Base-by-base conservation (phyloP, 768 basidiomycete genomes). In the Xanthoconium purpureum region DNA sequence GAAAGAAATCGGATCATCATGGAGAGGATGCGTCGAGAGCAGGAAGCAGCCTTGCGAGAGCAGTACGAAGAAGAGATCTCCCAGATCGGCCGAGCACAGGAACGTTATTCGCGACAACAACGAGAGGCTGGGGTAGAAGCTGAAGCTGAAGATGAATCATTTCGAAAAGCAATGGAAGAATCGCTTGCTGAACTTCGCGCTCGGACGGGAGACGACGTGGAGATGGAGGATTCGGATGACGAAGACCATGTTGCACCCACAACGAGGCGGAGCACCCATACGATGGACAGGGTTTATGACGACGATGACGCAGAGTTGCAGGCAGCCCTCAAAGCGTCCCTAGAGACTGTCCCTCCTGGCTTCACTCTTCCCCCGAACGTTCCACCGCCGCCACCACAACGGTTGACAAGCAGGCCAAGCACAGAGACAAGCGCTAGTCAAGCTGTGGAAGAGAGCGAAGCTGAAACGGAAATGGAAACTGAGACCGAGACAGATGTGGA, bases 241-340 rank as follows among this genome's bases (percentile, higher is more conserved):
- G 65, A 69, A 11, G 61, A 69, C 4, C 45, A 63, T 17, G 47
- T 43, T 38, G 5, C 45, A 29, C 57, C 54, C 14, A 36, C 50
- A 35, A 39, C 36, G 14, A 47, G 45, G 50, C 40, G 50, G 28
- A 47, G 32, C 33, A 40, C 37, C 42, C 59, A 40, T 51, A 35
- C 46, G 45, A 47, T 57, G 47, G 57, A 78, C 49, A 74, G 84
- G 45, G 81, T 86, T 38, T 85, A 90, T 61, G 93, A 94, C 59
- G 93, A 95, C 60, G 93, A 94, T 49, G 93, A 96, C 63, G 84
- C 82, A 24, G 87, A 90, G 63, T 73, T 96, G 45, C 94, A 95
- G 72, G 93, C 92, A 12, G 94, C 94, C 6, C 76, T 96, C 47
- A 85, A 77, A 66, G 94, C 91, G 3, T 94, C 92, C 37, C 75